A percentile compares a stretch with the other conserved stretches of the same genome.
phyloP scores from a whole-genome alignment of 768 basidiomycete species.

The Boletus vinaceobasis region DNA sequence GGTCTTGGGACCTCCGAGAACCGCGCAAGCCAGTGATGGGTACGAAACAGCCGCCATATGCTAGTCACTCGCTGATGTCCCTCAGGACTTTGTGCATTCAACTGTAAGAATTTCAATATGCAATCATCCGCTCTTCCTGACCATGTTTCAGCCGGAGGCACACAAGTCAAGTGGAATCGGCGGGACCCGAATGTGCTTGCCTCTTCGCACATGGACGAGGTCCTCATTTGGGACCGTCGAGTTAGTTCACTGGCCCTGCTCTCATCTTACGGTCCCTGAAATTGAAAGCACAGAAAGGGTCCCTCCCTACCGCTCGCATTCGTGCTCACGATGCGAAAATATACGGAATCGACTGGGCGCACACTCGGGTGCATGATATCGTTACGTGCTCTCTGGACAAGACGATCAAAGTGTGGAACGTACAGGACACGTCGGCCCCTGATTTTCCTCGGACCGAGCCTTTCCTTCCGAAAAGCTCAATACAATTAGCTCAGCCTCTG shows the following conservation, averaged over 20 bases:
- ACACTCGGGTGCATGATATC: constrained; percentile 67
- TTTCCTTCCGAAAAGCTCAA: constrained; percentile 6
- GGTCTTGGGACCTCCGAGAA: constrained; percentile 87
- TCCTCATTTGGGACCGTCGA: constrained; percentile 92
- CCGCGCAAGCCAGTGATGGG: constrained; percentile 70
- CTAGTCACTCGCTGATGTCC: not conserved
- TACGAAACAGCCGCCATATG: constrained; percentile 15
- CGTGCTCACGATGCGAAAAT: constrained; percentile 87
- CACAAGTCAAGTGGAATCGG: constrained; percentile 97
- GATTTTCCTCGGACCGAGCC: constrained; percentile 13
- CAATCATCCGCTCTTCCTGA: not conserved
- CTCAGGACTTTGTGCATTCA: constrained; percentile 56
- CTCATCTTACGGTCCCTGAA: constrained; percentile 4
- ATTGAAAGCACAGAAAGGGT: constrained; percentile 65
- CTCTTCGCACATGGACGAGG: constrained; percentile 82
- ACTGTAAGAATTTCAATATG: constrained; percentile 34
- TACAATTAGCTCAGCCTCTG: constrained; percentile 35
- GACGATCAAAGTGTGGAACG: constrained; percentile 83
- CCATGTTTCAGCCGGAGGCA: constrained; percentile 63
- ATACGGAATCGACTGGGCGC: constrained; percentile 97
- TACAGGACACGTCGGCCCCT: constrained; percentile 19
- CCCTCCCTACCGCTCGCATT: constrained; percentile 71
- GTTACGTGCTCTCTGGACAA: constrained; percentile 95
- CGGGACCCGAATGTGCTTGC: constrained; percentile 84
- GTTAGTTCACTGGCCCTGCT: constrained; percentile 41